phyloP scores from a whole-genome alignment of 2,329 filamentous ascomycete genomes.

The Apiospora phragmitis region DNA sequence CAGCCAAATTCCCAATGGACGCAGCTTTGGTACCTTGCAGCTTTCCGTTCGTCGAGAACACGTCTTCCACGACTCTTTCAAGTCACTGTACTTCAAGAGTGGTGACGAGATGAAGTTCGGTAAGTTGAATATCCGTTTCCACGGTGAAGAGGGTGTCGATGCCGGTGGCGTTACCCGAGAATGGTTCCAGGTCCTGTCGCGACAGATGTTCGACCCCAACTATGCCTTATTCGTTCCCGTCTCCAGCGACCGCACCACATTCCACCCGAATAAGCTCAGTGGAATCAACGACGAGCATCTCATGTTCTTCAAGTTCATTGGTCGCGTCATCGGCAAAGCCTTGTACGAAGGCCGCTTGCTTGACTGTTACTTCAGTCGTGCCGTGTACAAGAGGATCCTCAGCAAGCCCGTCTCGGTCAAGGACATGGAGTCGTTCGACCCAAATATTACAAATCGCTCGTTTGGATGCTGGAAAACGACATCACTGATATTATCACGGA shows the following conservation, averaged over 20 bases:
- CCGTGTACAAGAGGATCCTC: conserved; percentile 96
- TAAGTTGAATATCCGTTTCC: conserved; percentile 96
- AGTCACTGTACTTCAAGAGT: conserved; percentile 94
- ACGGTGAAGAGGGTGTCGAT: conserved; percentile 95
- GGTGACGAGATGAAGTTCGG: conserved; percentile 99
- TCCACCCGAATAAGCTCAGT: conserved; percentile 96
- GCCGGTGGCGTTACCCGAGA: conserved; percentile 96
- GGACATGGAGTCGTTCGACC: conserved; percentile 98
- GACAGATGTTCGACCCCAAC: conserved; percentile 98
- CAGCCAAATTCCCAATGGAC: conserved; percentile 60
- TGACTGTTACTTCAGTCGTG: conserved; percentile 98
- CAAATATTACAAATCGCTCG: conserved; percentile 97
- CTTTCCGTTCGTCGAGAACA: conserved; percentile 89
- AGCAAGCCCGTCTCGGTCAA: conserved; percentile 95
- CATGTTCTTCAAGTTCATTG: conserved; percentile 99
- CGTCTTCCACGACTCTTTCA: conserved; percentile 98
- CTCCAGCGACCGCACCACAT: conserved; percentile 94
- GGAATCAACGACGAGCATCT: conserved; percentile 93
- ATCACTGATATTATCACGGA: conserved; percentile 98
- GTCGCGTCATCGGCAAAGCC: conserved; percentile 96
- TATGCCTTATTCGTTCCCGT: conserved; percentile 96
- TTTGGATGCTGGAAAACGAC: conserved; percentile 98
- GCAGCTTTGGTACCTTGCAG: conserved; percentile 73
- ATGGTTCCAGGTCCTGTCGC: conserved; percentile 97
- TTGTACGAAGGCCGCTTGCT: conserved; percentile 94